Percentiles rank a stretch among this genome's conserved stretches.
Conservation (phyloP, 2,329 filamentous ascomycete genomes). For the Hortaea werneckii region DNA sequence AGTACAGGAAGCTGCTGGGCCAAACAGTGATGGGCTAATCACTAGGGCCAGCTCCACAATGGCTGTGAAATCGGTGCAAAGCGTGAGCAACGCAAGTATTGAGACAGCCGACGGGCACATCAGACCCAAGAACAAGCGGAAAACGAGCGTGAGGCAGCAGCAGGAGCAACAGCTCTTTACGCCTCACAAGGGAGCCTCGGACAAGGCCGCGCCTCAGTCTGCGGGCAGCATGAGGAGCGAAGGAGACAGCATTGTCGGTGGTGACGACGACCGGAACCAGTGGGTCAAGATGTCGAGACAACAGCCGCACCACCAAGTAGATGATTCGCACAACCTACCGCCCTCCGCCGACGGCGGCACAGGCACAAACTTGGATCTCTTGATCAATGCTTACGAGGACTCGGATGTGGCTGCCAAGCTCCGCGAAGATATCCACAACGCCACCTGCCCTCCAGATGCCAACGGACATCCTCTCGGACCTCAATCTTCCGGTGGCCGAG, state of each 20-base stretch:
- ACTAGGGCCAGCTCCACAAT: constrained; percentile 77
- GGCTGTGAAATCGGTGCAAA: constrained; percentile 83
- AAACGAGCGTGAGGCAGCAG: constrained; percentile 70
- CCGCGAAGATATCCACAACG: constrained; percentile 66
- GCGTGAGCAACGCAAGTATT: constrained; percentile 64
- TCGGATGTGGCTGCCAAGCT: constrained; percentile 69
- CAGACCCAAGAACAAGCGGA: constrained; percentile 59
- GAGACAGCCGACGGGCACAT: constrained; percentile 31
- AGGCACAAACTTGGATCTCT: constrained; percentile 70
- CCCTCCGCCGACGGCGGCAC: constrained; percentile 32
- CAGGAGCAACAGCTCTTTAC: constrained; percentile 90
- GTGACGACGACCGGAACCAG: constrained; percentile 41
- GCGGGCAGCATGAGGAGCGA: constrained; percentile 46
- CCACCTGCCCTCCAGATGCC: constrained; percentile 48
- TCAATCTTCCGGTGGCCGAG: constrained; percentile 38
- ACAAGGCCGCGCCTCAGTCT: constrained; percentile 25
- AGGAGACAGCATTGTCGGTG: constrained; percentile 33
- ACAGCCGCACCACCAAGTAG: constrained; percentile 43
- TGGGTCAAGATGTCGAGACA: constrained; percentile 52
- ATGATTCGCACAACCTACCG: constrained; percentile 35
- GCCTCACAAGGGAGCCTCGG: constrained; percentile 54
- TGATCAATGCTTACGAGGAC: constrained; percentile 64
- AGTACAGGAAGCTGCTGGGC: constrained; percentile 39
- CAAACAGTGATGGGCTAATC: constrained; percentile 51
- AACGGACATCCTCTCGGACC: constrained; percentile 43